phyloP scores from a whole-genome alignment of 208 protist genomes.

The Spongospora subterranea region DNA sequence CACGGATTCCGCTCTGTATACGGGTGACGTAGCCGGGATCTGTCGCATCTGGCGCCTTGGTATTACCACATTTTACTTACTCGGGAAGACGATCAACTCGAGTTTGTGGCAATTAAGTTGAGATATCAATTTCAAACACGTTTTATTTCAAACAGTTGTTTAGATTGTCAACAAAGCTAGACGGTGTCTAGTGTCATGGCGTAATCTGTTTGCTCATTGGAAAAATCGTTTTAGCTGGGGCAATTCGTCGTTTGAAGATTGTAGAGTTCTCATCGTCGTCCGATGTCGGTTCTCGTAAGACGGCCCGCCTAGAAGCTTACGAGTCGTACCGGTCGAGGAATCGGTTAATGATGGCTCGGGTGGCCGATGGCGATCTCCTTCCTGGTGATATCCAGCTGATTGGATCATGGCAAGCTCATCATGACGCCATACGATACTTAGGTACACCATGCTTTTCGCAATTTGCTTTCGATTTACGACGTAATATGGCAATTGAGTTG shows the following conservation, averaged over 20 bases:
- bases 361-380: background rate
- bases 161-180: too few species aligned
- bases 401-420: background rate
- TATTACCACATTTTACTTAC: too few species aligned
- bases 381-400: constrained; percentile 21
- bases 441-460: background rate
- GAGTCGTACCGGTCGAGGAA: background rate
- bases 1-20: background rate
- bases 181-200: too few species aligned
- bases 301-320: constrained; percentile 22
- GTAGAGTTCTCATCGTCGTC: too few species aligned
- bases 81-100: too few species aligned
- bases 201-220: too few species aligned
- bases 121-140: too few species aligned
- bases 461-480: background rate
- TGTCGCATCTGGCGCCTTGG: constrained; percentile 16
- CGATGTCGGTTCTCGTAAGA: background rate
- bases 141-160: too few species aligned
- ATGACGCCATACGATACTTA: background rate
- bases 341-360: background rate
- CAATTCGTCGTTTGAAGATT: background rate
- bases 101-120: too few species aligned
- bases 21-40: background rate
- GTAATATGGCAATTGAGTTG: too few species aligned
- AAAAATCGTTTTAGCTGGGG: background rate